Conservation (phyloP, 1,284 basidiomycete species). For the Fomitopsis schrenkii region DNA sequence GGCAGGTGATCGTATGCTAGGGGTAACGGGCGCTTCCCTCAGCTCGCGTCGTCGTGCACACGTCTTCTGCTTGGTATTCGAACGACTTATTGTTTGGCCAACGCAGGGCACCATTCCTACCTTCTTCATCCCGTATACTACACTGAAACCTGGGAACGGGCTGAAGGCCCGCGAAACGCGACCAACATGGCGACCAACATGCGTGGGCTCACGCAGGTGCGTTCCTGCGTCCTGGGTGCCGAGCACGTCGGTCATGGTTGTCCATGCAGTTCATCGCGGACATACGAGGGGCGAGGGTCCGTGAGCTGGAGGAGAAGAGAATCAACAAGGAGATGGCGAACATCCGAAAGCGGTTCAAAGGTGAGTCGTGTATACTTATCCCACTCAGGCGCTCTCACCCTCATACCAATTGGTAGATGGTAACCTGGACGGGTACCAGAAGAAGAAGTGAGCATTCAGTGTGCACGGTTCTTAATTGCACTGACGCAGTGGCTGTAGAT, state of each 20-base stretch:
- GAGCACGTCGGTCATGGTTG: background rate
- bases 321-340: conserved; percentile 99
- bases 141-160: background rate
- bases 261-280: conserved; percentile 89
- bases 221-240: conserved; percentile 13
- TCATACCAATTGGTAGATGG: conserved; percentile 61
- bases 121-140: background rate
- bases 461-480: conserved; percentile 3
- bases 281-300: conserved; percentile 86
- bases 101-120: background rate
- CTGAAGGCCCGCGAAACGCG: background rate
- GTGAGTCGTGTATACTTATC: conserved; percentile 33
- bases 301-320: conserved; percentile 92
- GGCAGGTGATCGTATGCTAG: background rate
- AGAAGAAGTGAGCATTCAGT: conserved; percentile 81
- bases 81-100: background rate
- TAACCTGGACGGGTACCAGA: conserved; percentile 96
- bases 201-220: conserved; percentile 87
- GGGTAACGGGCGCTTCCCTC: background rate
- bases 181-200: conserved; percentile 75
- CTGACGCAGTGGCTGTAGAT: conserved; percentile 43
- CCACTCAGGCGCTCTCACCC: background rate
- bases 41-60: background rate
- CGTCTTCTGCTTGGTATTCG: background rate
- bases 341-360: conserved; percentile 98